These are phyloP conservation scores for Colletotrichum sansevieriae DNA, from an alignment of 2,329 filamentous ascomycete species.

Conservation along the genomic window DNA sequence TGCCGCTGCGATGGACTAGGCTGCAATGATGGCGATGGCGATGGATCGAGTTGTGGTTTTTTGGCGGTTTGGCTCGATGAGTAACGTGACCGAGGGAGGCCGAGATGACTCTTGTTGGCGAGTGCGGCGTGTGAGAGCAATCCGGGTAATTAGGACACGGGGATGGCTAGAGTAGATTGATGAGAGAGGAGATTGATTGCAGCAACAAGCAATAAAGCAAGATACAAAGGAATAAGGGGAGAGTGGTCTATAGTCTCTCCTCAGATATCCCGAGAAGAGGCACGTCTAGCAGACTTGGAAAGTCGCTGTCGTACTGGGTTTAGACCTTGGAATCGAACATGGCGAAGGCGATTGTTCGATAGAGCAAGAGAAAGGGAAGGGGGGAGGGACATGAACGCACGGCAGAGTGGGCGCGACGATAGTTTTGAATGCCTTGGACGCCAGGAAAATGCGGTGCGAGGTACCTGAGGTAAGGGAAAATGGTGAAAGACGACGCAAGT, in stretches of 20 bases:
- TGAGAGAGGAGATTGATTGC: conserved; percentile 35
- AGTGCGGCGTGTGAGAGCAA: conserved; percentile 41
- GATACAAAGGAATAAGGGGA: conserved; percentile 51
- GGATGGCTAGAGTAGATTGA: conserved; percentile 37
- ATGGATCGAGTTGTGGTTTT: neutral
- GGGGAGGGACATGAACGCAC: conserved; percentile 48
- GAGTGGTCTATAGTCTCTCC: conserved; percentile 49
- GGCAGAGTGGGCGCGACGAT: conserved; percentile 47
- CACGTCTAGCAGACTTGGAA: conserved; percentile 64
- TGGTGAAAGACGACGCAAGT: neutral
- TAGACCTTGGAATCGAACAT: conserved; percentile 69
- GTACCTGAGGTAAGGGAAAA: neutral
- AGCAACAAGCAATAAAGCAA: conserved; percentile 39
- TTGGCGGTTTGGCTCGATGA: conserved; percentile 31
- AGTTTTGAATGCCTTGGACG: conserved; percentile 51
- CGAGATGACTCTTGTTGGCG: conserved; percentile 41
- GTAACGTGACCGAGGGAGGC: conserved; percentile 40
- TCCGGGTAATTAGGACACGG: conserved; percentile 40
- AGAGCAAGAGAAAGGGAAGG: conserved; percentile 52
- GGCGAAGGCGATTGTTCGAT: conserved; percentile 65
- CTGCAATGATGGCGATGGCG: conserved; percentile 38
- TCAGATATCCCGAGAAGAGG: conserved; percentile 38
- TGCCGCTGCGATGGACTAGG: conserved; percentile 57
- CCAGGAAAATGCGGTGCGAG: conserved; percentile 18
- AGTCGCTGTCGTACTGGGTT: conserved; percentile 63